phyloP scores from a whole-genome alignment of 805 yeast species.

The Monosporozyma servazzii region DNA sequence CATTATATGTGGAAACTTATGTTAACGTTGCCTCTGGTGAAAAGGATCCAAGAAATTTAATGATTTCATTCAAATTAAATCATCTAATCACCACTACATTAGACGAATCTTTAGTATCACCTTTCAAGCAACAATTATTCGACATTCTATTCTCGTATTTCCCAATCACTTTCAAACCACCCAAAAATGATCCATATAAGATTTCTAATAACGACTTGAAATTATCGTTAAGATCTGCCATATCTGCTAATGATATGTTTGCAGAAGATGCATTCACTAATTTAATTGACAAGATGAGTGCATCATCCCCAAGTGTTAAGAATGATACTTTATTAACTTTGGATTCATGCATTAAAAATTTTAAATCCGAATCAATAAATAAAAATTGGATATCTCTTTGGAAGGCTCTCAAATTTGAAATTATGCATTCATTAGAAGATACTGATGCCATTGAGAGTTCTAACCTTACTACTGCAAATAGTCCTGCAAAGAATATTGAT shows the following conservation, averaged over 20 bases:
- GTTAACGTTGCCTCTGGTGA: conserved; percentile 73
- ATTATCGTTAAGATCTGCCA: conserved; percentile 46
- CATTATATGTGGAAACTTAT: conserved; percentile 37
- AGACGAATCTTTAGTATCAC: conserved; percentile 12
- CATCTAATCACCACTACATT: conserved; percentile 33
- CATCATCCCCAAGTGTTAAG: conserved; percentile 65
- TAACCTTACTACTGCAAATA: background rate
- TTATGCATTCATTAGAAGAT: conserved; percentile 69
- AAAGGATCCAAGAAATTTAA: conserved; percentile 84
- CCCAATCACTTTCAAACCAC: conserved; percentile 92
- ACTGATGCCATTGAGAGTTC: conserved; percentile 12
- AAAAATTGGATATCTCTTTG: conserved; percentile 67
- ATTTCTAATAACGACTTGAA: conserved; percentile 71
- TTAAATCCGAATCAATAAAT: conserved; percentile 40
- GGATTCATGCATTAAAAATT: conserved; percentile 43
- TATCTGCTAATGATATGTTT: conserved; percentile 51
- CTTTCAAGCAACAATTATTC: conserved; percentile 53
- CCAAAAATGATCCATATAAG: conserved; percentile 71
- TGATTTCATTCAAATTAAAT: conserved; percentile 58
- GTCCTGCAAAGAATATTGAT: conserved; percentile 1
- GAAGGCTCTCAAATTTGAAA: conserved; percentile 82
- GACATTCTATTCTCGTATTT: conserved; percentile 90
- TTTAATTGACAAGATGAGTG: conserved; percentile 67
- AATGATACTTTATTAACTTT: conserved; percentile 64
- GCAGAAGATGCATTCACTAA: conserved; percentile 71